Evolutionary conservation across 352 stramenopile species (phyloP), one percentile per base, ranked within the genome.

Genomic region (Phytophthora tentaculata): DNA sequence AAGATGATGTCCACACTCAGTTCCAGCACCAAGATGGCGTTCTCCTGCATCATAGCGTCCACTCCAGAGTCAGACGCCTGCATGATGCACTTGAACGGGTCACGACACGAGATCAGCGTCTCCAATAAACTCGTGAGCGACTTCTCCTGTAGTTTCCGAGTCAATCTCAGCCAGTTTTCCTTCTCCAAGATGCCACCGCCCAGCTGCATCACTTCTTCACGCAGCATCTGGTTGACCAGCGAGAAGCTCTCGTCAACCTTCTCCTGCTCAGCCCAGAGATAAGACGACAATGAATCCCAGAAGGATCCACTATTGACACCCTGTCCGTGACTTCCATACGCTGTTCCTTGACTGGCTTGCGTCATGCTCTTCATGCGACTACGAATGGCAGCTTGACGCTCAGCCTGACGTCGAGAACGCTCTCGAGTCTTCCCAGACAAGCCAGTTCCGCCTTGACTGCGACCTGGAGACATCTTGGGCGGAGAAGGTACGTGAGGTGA

Each of bases 11-110:
- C 85, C 9, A 94, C 86, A 58, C 85, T 92, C 14, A 92, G 71
- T 64, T 96, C 88, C 17, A 95, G 75, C 57, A 93, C 86, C n/a
- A 96, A 64, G 35, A 96, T 96, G 10, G 88, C 88, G 20, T 96
- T 94, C 55, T 96, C 88, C 62, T 96, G 88, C 80, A 94, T 90
- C 88, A 96, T 96, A 8, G 83, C 81, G 56, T 95, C 85, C 4
- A 90, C 74, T 14, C 79, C 79, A 3, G 67, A 71, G 58, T 80
- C 64, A 3, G 80, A 84, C 16, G 80, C 71, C 53, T 84, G 73
- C 56, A 93, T 61, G 28, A 94, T 82, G 58, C 86, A 84, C 64
- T 96, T 93, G 64, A 92, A 93, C 28, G 84, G 83, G 44, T 94
- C 86, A 7, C 83, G 79, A 29, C 81, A 92, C 4, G 85, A 80